Evolutionary conservation across 441 rosid species (phyloP).

Genomic region (Croton setiger): DNA sequence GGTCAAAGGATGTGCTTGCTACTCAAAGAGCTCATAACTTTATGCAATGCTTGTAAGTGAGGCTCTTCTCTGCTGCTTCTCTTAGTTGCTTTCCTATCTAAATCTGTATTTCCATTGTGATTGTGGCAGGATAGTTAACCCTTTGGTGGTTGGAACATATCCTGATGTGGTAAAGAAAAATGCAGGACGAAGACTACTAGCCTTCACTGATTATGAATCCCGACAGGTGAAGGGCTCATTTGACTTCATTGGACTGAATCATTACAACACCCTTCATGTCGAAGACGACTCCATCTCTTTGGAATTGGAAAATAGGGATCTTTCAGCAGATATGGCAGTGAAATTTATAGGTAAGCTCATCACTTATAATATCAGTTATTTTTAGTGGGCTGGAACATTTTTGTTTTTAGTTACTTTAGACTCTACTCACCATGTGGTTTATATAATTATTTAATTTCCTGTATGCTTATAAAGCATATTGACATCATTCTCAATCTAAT

Average conservation of each 20-base stretch:
- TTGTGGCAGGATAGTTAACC: constrained; percentile 43
- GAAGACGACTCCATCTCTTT: constrained; percentile 29
- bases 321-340: constrained; percentile 36
- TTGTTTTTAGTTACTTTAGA: neutral
- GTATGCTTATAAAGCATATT: neutral
- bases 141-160: constrained; percentile 65
- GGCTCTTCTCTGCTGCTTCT: neutral
- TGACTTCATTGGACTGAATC: constrained; percentile 56
- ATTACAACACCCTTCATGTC: constrained; percentile 33
- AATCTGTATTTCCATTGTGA: neutral
- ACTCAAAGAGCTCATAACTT: constrained; percentile 48
- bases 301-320: constrained; percentile 35
- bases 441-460: neutral
- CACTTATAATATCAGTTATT: neutral
- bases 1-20: constrained; percentile 48
- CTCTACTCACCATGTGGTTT: neutral
- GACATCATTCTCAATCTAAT: neutral
- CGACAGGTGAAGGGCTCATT: constrained; percentile 51
- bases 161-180: constrained; percentile 54
- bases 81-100: neutral
- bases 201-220: constrained; percentile 46
- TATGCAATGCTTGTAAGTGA: constrained; percentile 54
- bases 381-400: neutral
- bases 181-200: constrained; percentile 58
- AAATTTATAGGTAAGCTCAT: constrained; percentile 27